Evolutionary conservation across 2,329 filamentous ascomycete genomes (phyloP).

Genomic region (Thelonectria olida): DNA sequence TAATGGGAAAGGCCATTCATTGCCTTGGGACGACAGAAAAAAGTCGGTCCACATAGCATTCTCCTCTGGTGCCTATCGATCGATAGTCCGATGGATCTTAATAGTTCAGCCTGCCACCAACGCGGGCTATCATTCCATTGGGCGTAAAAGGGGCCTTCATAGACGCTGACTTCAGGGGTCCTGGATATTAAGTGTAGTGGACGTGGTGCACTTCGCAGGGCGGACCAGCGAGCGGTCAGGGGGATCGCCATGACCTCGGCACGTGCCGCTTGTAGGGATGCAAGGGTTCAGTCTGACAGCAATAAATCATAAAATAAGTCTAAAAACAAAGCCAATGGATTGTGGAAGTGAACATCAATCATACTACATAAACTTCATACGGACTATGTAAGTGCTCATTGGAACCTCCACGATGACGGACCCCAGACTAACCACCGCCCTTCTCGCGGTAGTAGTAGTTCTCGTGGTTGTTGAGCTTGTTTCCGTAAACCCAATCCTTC

Average conservation of each 20-base stretch:
- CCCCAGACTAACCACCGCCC: conserved; percentile 50
- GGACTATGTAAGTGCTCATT: not conserved
- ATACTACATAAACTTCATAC: not conserved
- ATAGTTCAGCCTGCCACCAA: not conserved
- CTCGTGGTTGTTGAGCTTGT: conserved; percentile 78
- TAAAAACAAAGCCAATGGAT: no score
- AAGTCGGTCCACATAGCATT: not conserved
- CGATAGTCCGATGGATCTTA: not conserved
- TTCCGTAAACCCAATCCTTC: conserved; percentile 77
- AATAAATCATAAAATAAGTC: no score
- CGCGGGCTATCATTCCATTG: no score
- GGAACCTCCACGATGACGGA: not conserved
- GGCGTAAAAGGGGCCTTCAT: no score
- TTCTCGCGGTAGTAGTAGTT: conserved; percentile 64
- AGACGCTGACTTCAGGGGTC: no score
- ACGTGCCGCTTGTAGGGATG: no score
- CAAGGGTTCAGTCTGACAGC: no score
- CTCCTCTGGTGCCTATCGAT: not conserved
- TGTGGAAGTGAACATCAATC: no score
- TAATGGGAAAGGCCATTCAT: not conserved
- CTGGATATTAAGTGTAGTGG: no score
- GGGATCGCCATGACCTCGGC: no score
- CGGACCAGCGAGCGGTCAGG: no score
- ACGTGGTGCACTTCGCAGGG: no score
- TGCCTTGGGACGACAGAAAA: not conserved